phyloP scores from a whole-genome alignment of 495 filamentous ascomycete genomes.

The Collariella sp. region DNA sequence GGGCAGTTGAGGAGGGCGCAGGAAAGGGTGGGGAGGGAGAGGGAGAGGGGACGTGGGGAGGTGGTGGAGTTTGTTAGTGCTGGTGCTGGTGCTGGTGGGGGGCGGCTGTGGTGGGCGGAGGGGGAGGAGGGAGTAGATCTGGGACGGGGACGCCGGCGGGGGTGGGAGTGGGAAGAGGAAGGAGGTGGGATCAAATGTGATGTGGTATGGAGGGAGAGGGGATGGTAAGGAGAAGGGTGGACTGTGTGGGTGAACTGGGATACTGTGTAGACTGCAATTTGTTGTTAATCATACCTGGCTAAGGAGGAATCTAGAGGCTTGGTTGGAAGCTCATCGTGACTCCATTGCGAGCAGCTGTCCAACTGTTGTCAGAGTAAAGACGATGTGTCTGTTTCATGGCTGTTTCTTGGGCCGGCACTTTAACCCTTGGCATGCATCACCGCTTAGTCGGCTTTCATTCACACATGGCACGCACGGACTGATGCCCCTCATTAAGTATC shows the following conservation, averaged over 20 bases:
- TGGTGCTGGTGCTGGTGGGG: conserved; percentile 16
- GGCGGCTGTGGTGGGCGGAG: conserved; percentile 20
- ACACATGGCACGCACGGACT: neutral
- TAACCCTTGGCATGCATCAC: too few species aligned
- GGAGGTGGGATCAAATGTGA: conserved; percentile 43
- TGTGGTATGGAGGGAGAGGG: neutral
- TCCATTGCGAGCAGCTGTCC: too few species aligned
- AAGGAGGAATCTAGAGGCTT: too few species aligned
- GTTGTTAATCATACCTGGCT: too few species aligned
- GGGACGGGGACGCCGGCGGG: conserved; percentile 32
- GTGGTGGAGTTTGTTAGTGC: conserved; percentile 70
- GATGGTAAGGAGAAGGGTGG: neutral
- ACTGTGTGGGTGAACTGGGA: neutral
- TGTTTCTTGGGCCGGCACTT: too few species aligned
- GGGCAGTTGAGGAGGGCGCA: conserved; percentile 62
- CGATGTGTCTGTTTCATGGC: too few species aligned
- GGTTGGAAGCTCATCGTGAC: too few species aligned
- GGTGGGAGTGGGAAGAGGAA: conserved; percentile 40
- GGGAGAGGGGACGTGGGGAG: conserved; percentile 50
- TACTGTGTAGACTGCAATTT: too few species aligned
- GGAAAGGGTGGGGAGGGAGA: conserved; percentile 48
- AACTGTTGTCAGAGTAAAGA: too few species aligned
- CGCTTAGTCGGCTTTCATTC: neutral
- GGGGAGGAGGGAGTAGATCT: conserved; percentile 28
- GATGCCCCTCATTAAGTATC: neutral